Percentiles rank a stretch among this genome's conserved stretches.
phyloP scores from a whole-genome alignment of 768 basidiomycete species.

The Suillus plorans region DNA sequence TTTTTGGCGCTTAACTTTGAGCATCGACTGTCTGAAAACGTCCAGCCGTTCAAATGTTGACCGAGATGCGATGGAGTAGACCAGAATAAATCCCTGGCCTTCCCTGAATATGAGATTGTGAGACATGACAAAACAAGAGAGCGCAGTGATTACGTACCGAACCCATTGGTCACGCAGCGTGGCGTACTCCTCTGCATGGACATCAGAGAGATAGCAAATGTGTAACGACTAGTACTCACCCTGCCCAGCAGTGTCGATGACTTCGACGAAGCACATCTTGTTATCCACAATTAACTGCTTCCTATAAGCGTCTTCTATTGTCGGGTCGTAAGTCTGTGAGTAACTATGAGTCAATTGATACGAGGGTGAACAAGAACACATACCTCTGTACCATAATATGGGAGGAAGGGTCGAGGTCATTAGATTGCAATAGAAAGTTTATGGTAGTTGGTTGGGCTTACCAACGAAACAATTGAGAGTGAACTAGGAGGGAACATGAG shows the following conservation, averaged over 20 bases:
- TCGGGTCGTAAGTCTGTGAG: slow-evolving; percentile 90
- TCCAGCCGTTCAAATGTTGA: slow-evolving; percentile 89
- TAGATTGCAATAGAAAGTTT: slow-evolving; percentile 13
- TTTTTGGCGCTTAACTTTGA: slow-evolving; percentile 81
- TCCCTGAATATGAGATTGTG: slow-evolving; percentile 51
- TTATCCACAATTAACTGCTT: slow-evolving; percentile 95
- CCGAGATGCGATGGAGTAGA: slow-evolving; percentile 95
- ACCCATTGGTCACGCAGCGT: slow-evolving; percentile 98
- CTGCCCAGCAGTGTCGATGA: slow-evolving; percentile 97
- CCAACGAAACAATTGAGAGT: slow-evolving; percentile 96
- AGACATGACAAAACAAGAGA: slow-evolving; percentile 9
- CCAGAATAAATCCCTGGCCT: slow-evolving; percentile 96
- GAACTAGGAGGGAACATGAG: slow-evolving; percentile 54
- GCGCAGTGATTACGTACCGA: slow-evolving; percentile 55
- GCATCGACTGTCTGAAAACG: slow-evolving; percentile 86
- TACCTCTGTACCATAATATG: slow-evolving; percentile 49
- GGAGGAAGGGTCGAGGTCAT: slow-evolving; percentile 14
- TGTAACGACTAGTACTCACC: slow-evolving; percentile 48
- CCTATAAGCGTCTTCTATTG: slow-evolving; percentile 97
- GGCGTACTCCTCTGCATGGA: slow-evolving; percentile 85
- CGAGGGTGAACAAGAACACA: slow-evolving; percentile 19
- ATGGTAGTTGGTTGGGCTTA: slow-evolving; percentile 38
- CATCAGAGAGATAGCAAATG: slow-evolving; percentile 19
- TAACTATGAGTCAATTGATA: slow-evolving; percentile 11
- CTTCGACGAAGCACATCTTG: slow-evolving; percentile 93